Percentiles rank a stretch among this genome's conserved stretches.
Conservation (phyloP, 1,139 yeast species). For the Nakaseomyces glabratus region DNA sequence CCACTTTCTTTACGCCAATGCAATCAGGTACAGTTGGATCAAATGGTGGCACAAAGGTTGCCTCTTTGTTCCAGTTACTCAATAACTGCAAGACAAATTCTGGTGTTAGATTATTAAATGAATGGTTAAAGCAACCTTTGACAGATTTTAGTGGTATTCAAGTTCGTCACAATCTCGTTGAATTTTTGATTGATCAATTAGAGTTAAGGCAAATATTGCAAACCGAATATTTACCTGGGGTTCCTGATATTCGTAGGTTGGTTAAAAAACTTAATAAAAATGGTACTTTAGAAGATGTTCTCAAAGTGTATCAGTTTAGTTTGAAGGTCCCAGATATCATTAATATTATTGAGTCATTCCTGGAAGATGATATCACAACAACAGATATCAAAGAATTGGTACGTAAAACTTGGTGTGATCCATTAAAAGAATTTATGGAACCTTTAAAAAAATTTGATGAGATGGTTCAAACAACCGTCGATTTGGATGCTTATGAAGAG, state of each 20-base stretch:
- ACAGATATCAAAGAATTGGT: slow-evolving; percentile 34
- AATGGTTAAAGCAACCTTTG: slow-evolving; percentile 94
- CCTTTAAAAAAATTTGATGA: slow-evolving; percentile 66
- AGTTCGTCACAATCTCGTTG: slow-evolving; percentile 67
- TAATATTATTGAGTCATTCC: slow-evolving; percentile 39
- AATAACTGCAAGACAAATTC: slow-evolving; percentile 82
- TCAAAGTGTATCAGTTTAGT: slow-evolving; percentile 78
- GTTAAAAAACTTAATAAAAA: slow-evolving; percentile 53
- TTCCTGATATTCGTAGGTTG: slow-evolving; percentile 77
- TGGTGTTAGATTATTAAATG: slow-evolving; percentile 77
- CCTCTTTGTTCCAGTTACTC: slow-evolving; percentile 71
- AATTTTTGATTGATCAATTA: slow-evolving; percentile 59
- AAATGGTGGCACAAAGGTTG: slow-evolving; percentile 38
- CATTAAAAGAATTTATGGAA: slow-evolving; percentile 41
- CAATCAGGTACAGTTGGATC: slow-evolving; percentile 14
- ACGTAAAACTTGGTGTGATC: slow-evolving; percentile 46
- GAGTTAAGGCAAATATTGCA: slow-evolving; percentile 57
- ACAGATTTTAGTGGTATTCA: slow-evolving; percentile 51
- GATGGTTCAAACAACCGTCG: slow-evolving; percentile 86
- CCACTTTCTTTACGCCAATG: slow-evolving; percentile 9
- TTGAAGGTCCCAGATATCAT: slow-evolving; percentile 60
- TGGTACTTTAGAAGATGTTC: slow-evolving; percentile 72
- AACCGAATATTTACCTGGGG: slow-evolving; percentile 56
- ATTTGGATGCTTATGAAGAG: slow-evolving; percentile 62
- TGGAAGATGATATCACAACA: slow-evolving; percentile 30